These are phyloP conservation scores for Takakia lepidozioides DNA, from an alignment of 225 moss, liverwort and hornwort species.

Conservation along the genomic window DNA sequence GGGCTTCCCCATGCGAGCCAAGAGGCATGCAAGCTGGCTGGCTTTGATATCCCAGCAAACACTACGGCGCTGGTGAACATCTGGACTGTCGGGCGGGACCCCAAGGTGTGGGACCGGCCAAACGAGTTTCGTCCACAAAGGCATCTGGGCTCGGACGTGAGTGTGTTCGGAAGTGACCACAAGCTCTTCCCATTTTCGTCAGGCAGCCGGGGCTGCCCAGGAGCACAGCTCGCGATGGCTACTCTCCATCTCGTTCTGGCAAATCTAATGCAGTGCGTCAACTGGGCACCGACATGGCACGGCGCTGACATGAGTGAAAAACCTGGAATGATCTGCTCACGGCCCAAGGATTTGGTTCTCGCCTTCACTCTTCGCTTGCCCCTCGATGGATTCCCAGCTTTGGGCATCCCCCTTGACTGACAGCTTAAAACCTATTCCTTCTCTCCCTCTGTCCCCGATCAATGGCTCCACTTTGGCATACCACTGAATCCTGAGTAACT, in stretches of 20 bases:
- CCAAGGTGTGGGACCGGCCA: no score
- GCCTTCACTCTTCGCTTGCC: no score
- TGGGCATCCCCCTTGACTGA: no score
- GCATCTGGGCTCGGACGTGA: conserved; percentile 24
- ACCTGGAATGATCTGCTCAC: conserved; percentile 20
- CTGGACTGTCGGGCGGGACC: no score
- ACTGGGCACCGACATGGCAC: conserved; percentile 26
- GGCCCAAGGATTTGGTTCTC: no score
- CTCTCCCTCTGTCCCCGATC: no score
- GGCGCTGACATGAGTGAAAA: conserved; percentile 26
- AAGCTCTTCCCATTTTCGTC: conserved; percentile 64
- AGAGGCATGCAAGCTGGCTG: conserved; percentile 24
- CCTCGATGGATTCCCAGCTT: no score
- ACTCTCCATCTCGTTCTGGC: conserved; percentile 52
- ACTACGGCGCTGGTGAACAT: no score
- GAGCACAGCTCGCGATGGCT: conserved; percentile 44
- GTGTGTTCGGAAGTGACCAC: conserved; percentile 36
- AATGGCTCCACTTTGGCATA: no score
- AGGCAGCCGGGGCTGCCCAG: conserved; percentile 66
- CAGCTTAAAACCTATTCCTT: no score
- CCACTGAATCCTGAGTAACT: no score
- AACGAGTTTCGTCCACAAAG: conserved; percentile 9
- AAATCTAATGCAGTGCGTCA: conserved; percentile 49
- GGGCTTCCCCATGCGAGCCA: conserved; percentile 63
- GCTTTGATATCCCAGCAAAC: conserved; percentile 12